These are phyloP conservation scores for Candida dubliniensis DNA, from an alignment of 1,139 yeast genomes.

Conservation along the genomic window DNA sequence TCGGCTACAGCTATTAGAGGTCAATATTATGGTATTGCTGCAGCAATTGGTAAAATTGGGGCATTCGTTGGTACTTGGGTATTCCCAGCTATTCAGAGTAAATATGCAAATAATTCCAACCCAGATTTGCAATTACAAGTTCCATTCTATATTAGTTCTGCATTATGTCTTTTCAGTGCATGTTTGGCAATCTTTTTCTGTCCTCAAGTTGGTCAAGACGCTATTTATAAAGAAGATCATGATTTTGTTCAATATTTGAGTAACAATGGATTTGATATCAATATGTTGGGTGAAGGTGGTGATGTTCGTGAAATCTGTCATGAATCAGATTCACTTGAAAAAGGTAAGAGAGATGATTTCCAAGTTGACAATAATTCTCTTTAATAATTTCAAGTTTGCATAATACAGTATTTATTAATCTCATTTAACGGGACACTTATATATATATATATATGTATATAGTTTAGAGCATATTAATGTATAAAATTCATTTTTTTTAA, in stretches of 20 bases:
- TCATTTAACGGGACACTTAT: too few species aligned
- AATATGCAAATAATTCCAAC: constrained; percentile 26
- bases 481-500: too few species aligned
- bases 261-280: constrained; percentile 57
- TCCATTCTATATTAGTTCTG: constrained; percentile 81
- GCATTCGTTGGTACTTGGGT: constrained; percentile 90
- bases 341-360: constrained; percentile 1
- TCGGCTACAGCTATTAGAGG: constrained; percentile 88
- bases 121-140: constrained; percentile 58
- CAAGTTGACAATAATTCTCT: constrained; percentile 1
- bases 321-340: constrained; percentile 3
- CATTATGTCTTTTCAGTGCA: constrained; percentile 74
- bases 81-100: constrained; percentile 69
- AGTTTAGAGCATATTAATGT: too few species aligned
- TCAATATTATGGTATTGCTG: constrained; percentile 86
- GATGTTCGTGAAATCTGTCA: constrained; percentile 4
- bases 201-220: constrained; percentile 82
- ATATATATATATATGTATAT: too few species aligned
- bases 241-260: constrained; percentile 65
- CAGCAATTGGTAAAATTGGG: constrained; percentile 88
- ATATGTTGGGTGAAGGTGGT: constrained; percentile 39
- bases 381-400: not conserved
- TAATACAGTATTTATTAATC: too few species aligned
- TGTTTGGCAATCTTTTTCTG: constrained; percentile 65
- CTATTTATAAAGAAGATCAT: constrained; percentile 74